These are phyloP conservation scores for Olyra latifolia DNA, from an alignment of 176 grass and related monocot genomes.

Conservation along the genomic window DNA sequence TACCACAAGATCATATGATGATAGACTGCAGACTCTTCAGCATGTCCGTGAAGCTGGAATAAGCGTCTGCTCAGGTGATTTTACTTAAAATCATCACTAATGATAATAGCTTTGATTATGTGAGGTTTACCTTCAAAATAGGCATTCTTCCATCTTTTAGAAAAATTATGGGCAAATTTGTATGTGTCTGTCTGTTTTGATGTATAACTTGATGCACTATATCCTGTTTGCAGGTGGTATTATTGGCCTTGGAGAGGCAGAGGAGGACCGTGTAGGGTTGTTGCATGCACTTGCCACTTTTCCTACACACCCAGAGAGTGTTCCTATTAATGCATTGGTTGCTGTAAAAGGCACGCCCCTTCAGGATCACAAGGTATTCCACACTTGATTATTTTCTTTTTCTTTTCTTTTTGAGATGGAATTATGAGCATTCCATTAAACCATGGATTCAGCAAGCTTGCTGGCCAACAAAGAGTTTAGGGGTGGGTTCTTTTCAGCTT, in stretches of 20 bases:
- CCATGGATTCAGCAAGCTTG: too few species aligned
- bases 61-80: constrained; percentile 84
- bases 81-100: not conserved
- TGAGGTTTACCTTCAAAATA: not conserved
- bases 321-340: constrained; percentile 96
- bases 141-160: not conserved
- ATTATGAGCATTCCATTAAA: too few species aligned
- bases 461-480: too few species aligned
- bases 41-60: constrained; percentile 95
- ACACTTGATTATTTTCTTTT: not conserved
- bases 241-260: constrained; percentile 92
- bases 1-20: constrained; percentile 91
- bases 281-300: constrained; percentile 93
- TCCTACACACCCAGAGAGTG: constrained; percentile 86
- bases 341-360: constrained; percentile 95
- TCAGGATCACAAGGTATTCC: constrained; percentile 87
- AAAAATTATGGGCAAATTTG: not conserved
- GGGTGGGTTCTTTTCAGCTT: too few species aligned
- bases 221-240: constrained; percentile 68
- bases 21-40: constrained; percentile 86
- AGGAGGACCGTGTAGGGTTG: constrained; percentile 88
- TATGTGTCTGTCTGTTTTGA: not conserved
- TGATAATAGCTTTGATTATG: constrained; percentile 15
- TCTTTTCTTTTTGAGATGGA: too few species aligned
- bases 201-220: constrained; percentile 11